phyloP scores from a whole-genome alignment of 2,329 filamentous ascomycete species.

The Aspergillus unguis region DNA sequence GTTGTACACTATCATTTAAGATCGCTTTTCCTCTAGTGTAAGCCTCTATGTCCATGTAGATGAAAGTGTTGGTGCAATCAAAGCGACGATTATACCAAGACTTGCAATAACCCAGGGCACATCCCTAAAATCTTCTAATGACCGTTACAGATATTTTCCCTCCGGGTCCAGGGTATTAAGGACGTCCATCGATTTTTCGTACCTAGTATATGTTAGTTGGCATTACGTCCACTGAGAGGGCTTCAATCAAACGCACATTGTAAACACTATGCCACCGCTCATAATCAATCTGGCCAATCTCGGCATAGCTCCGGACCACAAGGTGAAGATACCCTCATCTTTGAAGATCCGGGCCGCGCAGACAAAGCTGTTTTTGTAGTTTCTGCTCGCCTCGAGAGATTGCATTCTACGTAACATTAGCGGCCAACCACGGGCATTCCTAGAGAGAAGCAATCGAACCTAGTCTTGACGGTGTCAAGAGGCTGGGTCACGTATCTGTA shows the following conservation, averaged over 20 bases:
- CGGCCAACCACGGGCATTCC: background rate
- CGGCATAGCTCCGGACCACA: slow-evolving; percentile 92
- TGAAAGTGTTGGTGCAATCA: background rate
- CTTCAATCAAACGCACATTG: slow-evolving; percentile 60
- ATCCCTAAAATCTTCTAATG: background rate
- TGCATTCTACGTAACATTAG: slow-evolving; percentile 67
- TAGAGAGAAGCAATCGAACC: slow-evolving; percentile 32
- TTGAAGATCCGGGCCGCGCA: slow-evolving; percentile 81
- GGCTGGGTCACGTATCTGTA: slow-evolving; percentile 58
- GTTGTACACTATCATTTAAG: slow-evolving; percentile 1
- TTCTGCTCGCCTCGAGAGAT: slow-evolving; percentile 75
- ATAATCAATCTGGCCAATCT: slow-evolving; percentile 78
- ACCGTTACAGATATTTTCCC: slow-evolving; percentile 64
- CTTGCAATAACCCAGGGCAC: background rate
- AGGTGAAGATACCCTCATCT: slow-evolving; percentile 82
- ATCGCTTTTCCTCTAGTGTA: background rate
- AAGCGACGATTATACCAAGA: background rate
- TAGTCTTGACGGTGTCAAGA: slow-evolving; percentile 91
- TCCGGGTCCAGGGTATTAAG: slow-evolving; percentile 79
- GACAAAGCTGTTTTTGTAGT: slow-evolving; percentile 83
- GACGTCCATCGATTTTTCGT: slow-evolving; percentile 92
- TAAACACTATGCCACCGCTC: slow-evolving; percentile 96
- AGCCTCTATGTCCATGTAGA: background rate
- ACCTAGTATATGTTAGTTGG: slow-evolving; percentile 43
- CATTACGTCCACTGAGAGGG: background rate